Conservation (phyloP, 345 rosid species). For the Adansonia digitata region DNA sequence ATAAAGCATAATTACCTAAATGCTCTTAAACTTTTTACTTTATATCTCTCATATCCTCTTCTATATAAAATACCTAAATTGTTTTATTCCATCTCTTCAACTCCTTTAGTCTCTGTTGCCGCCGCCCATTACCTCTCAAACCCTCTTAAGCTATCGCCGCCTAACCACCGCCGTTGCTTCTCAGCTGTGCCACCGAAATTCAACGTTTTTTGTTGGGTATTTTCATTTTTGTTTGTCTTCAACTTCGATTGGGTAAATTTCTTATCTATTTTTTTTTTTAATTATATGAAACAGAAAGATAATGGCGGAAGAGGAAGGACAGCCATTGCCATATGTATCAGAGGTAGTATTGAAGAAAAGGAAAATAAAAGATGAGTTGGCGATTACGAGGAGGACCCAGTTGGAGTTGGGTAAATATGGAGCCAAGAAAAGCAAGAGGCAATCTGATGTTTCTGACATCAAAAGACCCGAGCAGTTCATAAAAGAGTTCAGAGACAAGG, state of each 20-base stretch:
- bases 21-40: too few species aligned
- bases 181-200: not conserved
- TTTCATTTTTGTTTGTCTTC: too few species aligned
- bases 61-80: not conserved
- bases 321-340: constrained; percentile 49
- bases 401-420: constrained; percentile 55
- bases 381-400: constrained; percentile 64
- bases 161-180: not conserved
- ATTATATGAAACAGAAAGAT: not conserved
- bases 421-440: constrained; percentile 36
- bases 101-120: not conserved
- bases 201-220: not conserved
- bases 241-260: not conserved
- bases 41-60: not conserved
- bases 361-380: constrained; percentile 68
- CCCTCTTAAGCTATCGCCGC: not conserved
- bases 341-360: constrained; percentile 86
- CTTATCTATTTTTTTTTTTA: not conserved
- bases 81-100: not conserved
- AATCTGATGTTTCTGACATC: constrained; percentile 41
- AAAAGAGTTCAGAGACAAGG: constrained; percentile 63
- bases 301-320: constrained; percentile 56
- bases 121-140: not conserved
- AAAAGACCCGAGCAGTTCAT: constrained; percentile 77
- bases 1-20: too few species aligned